phyloP scores from a whole-genome alignment of 768 basidiomycete species.

The Cystoderma amianthinum region DNA sequence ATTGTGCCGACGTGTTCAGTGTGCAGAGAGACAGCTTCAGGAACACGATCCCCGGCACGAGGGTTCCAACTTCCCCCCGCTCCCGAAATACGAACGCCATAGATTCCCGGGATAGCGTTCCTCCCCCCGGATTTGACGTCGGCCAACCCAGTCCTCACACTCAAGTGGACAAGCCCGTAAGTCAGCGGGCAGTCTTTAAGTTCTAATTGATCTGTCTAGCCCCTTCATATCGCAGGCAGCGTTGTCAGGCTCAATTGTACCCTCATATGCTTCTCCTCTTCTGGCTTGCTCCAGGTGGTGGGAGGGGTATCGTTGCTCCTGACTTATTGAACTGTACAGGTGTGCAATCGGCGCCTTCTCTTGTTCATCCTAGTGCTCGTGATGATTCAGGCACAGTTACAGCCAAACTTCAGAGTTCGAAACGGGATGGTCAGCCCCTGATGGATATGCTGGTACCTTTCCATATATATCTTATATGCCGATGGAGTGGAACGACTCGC shows the following conservation, averaged over 20 bases:
- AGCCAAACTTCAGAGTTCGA: constrained; percentile 54
- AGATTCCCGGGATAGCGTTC: constrained; percentile 20
- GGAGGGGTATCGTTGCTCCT: constrained; percentile 78
- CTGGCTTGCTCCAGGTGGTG: constrained; percentile 81
- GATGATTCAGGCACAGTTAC: constrained; percentile 88
- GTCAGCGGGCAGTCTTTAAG: too few relatives aligned
- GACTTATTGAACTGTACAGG: constrained; percentile 84
- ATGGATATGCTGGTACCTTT: constrained; percentile 82
- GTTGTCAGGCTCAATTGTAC: constrained; percentile 77
- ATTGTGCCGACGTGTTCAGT: constrained; percentile 34
- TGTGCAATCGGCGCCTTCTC: constrained; percentile 78
- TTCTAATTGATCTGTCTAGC: constrained; percentile 13
- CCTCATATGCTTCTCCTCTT: constrained; percentile 81
- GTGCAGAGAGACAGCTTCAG: constrained; percentile 25
- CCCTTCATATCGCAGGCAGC: constrained; percentile 73
- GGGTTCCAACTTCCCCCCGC: constrained; percentile 18
- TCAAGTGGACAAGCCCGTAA: constrained; percentile 40
- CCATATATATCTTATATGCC: constrained; percentile 80
- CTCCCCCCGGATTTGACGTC: constrained; percentile 38
- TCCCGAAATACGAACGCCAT: constrained; percentile 19
- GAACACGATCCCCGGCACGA: constrained; percentile 18
- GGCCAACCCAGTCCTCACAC: constrained; percentile 39
- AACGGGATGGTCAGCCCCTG: constrained; percentile 37
- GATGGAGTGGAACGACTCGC: constrained; percentile 88
- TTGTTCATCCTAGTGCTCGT: constrained; percentile 70